Conservation (phyloP, 2,329 filamentous ascomycete species). For the Lachnellula occidentalis region DNA sequence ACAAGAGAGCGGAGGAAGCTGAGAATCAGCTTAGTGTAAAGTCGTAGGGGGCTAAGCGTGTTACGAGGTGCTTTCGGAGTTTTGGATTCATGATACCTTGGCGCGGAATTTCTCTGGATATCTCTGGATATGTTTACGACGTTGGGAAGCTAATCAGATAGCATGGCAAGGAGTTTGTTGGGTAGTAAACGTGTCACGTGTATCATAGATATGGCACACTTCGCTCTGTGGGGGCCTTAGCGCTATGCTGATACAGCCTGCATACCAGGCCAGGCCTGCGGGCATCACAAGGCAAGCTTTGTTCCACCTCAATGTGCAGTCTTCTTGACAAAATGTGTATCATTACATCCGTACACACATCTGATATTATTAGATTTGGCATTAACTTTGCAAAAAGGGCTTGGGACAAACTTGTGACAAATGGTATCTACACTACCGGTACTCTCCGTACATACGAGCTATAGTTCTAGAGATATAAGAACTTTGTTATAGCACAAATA, state of each 20-base stretch:
- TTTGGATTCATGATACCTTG: constrained; percentile 4
- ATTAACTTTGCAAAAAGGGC: background rate
- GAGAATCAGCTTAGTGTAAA: constrained; percentile 25
- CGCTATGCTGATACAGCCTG: too few relatives aligned
- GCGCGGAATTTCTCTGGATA: background rate
- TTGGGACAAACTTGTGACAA: background rate
- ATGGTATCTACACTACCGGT: too few relatives aligned
- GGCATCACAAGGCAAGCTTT: too few relatives aligned
- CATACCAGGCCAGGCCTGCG: too few relatives aligned
- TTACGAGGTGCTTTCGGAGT: constrained; percentile 1
- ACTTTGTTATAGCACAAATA: too few relatives aligned
- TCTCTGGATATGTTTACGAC: background rate
- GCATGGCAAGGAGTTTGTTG: background rate
- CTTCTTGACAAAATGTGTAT: too few relatives aligned
- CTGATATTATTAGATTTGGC: background rate
- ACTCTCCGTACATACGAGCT: too few relatives aligned
- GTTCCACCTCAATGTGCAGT: too few relatives aligned
- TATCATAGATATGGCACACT: too few relatives aligned
- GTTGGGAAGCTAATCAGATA: background rate
- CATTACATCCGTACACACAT: background rate
- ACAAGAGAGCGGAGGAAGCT: constrained; percentile 46
- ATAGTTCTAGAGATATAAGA: too few relatives aligned
- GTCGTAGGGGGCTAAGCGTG: background rate
- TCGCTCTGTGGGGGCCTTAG: too few relatives aligned
- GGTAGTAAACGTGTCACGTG: background rate